These are phyloP conservation scores for Plasmodium coatneyi DNA, from an alignment of 169 alveolate species.

Conservation along the genomic window DNA sequence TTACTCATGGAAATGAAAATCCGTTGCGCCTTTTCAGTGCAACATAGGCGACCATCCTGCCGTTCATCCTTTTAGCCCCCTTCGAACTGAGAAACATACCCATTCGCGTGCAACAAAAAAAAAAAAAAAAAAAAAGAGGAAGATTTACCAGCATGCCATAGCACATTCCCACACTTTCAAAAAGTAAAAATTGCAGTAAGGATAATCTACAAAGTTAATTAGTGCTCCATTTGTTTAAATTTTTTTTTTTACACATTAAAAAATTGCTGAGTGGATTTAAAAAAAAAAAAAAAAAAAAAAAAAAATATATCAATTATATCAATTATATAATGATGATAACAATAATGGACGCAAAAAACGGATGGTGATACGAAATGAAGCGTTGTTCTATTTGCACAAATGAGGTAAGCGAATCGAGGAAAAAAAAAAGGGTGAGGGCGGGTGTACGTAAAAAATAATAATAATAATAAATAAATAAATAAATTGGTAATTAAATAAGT, in stretches of 20 bases:
- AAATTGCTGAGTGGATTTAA: not conserved
- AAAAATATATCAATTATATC: too few species aligned
- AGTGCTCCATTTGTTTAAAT: not conserved
- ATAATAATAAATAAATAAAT: not conserved
- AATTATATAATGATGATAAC: not conserved
- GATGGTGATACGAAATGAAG: not conserved
- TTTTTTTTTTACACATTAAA: not conserved
- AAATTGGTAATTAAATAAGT: not conserved
- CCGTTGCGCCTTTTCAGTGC: not conserved
- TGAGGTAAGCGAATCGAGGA: not conserved
- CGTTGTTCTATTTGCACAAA: not conserved
- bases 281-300: not conserved
- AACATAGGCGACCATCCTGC: not conserved
- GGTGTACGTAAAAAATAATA: not conserved
- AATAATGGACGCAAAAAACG: not conserved
- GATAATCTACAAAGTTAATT: not conserved
- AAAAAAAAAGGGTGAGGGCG: not conserved
- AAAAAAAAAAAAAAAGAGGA: not conserved
- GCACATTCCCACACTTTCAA: not conserved
- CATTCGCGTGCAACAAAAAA: not conserved
- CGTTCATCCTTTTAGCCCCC: not conserved
- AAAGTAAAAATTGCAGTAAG: not conserved
- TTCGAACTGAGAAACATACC: not conserved
- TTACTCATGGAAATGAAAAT: not conserved
- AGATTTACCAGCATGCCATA: not conserved